Percentiles rank a stretch among this genome's conserved stretches.
Conservation (phyloP, 148 eudicot genomes). For the Chenopodium formosanum region DNA sequence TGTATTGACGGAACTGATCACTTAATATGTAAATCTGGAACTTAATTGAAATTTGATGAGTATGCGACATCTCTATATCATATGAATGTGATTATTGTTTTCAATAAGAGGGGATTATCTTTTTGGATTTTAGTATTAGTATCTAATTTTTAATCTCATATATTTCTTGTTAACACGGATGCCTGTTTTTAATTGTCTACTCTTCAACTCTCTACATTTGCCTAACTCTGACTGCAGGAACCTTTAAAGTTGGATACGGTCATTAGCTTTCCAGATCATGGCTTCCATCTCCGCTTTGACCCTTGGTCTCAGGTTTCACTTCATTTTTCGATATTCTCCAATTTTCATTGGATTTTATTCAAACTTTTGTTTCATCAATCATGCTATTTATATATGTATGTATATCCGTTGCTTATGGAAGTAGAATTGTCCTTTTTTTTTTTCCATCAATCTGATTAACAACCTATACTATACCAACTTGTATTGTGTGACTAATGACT, state of each 20-base stretch:
- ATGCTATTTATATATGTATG: not conserved
- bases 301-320: conserved; percentile 83
- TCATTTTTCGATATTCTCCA: not conserved
- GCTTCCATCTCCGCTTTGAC: conserved; percentile 89
- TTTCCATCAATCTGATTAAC: too few relatives aligned
- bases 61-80: too few relatives aligned
- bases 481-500: too few relatives aligned
- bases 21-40: too few relatives aligned
- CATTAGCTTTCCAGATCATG: conserved; percentile 96
- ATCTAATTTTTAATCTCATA: too few relatives aligned
- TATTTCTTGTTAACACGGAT: not conserved
- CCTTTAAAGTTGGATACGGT: conserved; percentile 83
- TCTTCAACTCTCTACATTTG: not conserved
- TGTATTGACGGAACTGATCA: too few relatives aligned
- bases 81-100: not conserved
- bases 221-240: conserved; percentile 47
- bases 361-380: not conserved
- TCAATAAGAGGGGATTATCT: not conserved
- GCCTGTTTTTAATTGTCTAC: not conserved
- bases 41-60: too few relatives aligned
- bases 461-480: too few relatives aligned
- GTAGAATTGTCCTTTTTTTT: not conserved
- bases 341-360: not conserved
- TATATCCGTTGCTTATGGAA: not conserved
- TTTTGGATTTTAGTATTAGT: not conserved